Conservation (phyloP, 306 rosid species). For the Dicorynia guianensis region DNA sequence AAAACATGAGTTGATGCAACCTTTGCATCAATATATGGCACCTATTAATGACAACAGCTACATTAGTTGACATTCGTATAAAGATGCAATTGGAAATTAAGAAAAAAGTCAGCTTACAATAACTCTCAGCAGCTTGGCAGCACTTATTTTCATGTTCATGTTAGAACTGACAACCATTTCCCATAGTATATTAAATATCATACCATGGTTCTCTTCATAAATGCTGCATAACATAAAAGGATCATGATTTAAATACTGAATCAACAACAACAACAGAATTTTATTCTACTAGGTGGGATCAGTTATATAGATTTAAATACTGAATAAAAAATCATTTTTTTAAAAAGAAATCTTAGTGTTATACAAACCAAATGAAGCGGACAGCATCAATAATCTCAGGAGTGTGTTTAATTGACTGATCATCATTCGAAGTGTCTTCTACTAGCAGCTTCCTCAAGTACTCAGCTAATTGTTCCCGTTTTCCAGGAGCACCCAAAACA, state of each 20-base stretch:
- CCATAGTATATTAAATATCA: constrained; percentile 90
- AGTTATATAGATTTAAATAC: constrained; percentile 36
- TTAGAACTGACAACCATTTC: constrained; percentile 97
- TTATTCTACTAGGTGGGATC: too few relatives aligned
- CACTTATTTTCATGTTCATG: constrained; percentile 77
- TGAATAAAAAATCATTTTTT: constrained; percentile 25
- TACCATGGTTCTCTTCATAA: constrained; percentile 70
- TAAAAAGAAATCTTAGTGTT: constrained; percentile 25
- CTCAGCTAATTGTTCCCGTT: constrained; percentile 63
- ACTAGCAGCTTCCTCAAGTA: constrained; percentile 82
- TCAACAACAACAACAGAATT: too few relatives aligned
- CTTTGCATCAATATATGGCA: constrained; percentile 86
- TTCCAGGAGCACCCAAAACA: constrained; percentile 82
- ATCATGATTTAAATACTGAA: constrained; percentile 30
- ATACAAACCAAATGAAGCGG: constrained; percentile 87
- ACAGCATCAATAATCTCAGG: constrained; percentile 85
- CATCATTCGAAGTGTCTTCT: constrained; percentile 63
- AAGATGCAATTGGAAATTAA: constrained; percentile 42
- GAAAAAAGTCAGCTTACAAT: constrained; percentile 63
- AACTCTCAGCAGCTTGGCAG: constrained; percentile 84
- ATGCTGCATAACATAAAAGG: constrained; percentile 70
- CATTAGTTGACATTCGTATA: constrained; percentile 36
- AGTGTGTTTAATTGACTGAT: constrained; percentile 57
- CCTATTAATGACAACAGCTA: constrained; percentile 52
- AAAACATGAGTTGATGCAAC: constrained; percentile 90